These are phyloP conservation scores for Trichoderma breve DNA, from an alignment of 2,329 filamentous ascomycete species.

Conservation along the genomic window DNA sequence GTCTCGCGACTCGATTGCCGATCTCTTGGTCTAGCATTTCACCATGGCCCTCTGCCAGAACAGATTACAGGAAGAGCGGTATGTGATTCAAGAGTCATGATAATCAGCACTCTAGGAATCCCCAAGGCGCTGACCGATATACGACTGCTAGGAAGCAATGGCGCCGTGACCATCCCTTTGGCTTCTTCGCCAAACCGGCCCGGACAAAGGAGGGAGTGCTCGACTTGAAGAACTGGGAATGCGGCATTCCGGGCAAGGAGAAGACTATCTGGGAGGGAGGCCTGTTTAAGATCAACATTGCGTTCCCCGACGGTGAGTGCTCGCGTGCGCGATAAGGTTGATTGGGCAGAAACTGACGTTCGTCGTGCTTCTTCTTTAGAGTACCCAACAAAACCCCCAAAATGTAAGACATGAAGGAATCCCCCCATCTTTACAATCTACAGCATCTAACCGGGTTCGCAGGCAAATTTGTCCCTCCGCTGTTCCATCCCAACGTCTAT, in stretches of 20 bases:
- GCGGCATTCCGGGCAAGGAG: conserved; percentile 91
- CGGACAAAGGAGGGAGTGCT: conserved; percentile 77
- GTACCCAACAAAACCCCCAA: conserved; percentile 97
- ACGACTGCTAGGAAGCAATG: conserved; percentile 74
- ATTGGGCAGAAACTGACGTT: conserved; percentile 18
- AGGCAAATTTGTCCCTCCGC: conserved; percentile 95
- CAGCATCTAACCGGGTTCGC: background rate
- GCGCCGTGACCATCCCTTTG: conserved; percentile 95
- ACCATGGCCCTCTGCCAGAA: conserved; percentile 85
- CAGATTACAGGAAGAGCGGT: conserved; percentile 85
- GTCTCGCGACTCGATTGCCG: background rate
- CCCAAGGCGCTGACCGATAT: background rate
- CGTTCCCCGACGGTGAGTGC: conserved; percentile 83
- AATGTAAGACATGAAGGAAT: conserved; percentile 65
- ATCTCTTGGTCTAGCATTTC: background rate
- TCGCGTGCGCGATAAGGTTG: background rate
- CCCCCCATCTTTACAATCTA: background rate
- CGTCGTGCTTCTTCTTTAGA: conserved; percentile 52
- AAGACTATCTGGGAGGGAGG: conserved; percentile 99
- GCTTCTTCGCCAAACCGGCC: conserved; percentile 88
- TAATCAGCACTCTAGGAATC: background rate
- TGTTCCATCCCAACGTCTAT: conserved; percentile 99
- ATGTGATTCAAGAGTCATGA: conserved; percentile 32
- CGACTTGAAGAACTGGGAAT: conserved; percentile 95
- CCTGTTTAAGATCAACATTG: conserved; percentile 88